Evolutionary conservation across 192 early-diverging fungal genomes (phyloP).

Genomic region (Umbelopsis isabellina): DNA sequence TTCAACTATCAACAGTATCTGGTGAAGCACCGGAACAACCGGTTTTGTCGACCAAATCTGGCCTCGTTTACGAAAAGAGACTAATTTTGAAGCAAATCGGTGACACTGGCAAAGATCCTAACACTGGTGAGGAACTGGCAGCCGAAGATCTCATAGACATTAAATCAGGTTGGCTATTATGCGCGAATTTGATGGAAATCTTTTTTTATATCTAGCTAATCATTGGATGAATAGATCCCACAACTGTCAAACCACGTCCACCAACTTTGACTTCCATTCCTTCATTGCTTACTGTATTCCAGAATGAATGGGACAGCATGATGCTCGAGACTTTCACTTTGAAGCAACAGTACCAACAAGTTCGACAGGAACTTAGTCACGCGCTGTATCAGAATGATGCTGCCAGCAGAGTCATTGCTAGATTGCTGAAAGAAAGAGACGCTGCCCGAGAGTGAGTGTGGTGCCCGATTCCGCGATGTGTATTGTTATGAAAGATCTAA

Average conservation of each 20-base stretch:
- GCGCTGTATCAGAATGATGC: slow-evolving; percentile 97
- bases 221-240: slow-evolving; percentile 40
- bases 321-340: slow-evolving; percentile 94
- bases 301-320: slow-evolving; percentile 97
- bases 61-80: slow-evolving; percentile 85
- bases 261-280: slow-evolving; percentile 93
- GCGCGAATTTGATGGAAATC: too few relatives aligned
- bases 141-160: slow-evolving; percentile 76
- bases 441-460: slow-evolving; percentile 72
- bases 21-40: slow-evolving; percentile 88
- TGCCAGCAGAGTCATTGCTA: slow-evolving; percentile 91
- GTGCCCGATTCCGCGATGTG: not conserved
- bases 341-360: slow-evolving; percentile 89
- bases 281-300: slow-evolving; percentile 81
- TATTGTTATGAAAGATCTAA: slow-evolving; percentile 1
- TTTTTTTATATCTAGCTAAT: not conserved
- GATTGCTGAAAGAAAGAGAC: slow-evolving; percentile 90
- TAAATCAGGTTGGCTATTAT: slow-evolving; percentile 53
- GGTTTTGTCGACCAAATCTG: slow-evolving; percentile 85
- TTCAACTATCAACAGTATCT: slow-evolving; percentile 67
- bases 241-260: slow-evolving; percentile 82
- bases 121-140: slow-evolving; percentile 70
- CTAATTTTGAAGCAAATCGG: slow-evolving; percentile 87
- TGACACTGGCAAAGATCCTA: slow-evolving; percentile 83
- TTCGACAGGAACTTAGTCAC: slow-evolving; percentile 90